Evolutionary conservation across 441 rosid genomes (phyloP), one percentile per base, ranked within the genome.

Genomic region (Aquilaria agallochum): DNA sequence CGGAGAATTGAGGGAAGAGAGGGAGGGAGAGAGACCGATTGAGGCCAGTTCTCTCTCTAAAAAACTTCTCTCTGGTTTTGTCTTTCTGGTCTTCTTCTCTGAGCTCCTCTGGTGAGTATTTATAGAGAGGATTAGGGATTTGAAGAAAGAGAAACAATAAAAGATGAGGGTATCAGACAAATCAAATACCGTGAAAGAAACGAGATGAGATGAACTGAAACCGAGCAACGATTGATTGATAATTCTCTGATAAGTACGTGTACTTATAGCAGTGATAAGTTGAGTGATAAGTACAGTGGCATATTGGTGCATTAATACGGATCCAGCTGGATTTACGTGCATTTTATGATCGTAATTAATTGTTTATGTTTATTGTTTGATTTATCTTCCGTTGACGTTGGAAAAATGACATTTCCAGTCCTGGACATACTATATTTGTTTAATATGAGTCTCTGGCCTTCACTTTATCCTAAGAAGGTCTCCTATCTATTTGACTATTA

Each of bases 91-190:
- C 55, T 58, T 40, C 66, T 52, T 56, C 67, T 66, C 65, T 52
- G 31, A 32, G 51, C 57, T 55, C 65, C 64, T 60, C 68, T 66
- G 75, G 64, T 59, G 36, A 63, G 70, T 75, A 76, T 71, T 80
- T 84, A 79, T 87, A 82, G 32, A 79, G 78, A 74, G 72, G 71
- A 56, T 67, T 84, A 84, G 80, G 94, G 88, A 87, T 80, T 80
- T 78, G 73, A 59, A 62, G 59, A 56, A 52, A 56, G 72, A 73
- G 15, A 57, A 55, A 34, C 64, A 52, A 40, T 64, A 11, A 44
- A 45, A 52, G 50, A 53, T 51, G 13, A 15, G 34, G 34, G 61
- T 49, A 80, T 53, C 80, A 57, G 77, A 70, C 80, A 79, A 60
- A 68, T 63, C 56, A 68, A 76, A 78, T 72, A 71, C 68, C 81